A percentile compares a stretch with the other conserved stretches of the same genome.
Evolutionary conservation across 2,329 filamentous ascomycete genomes (phyloP).

Genomic region (Metarhizium anisopliae): DNA sequence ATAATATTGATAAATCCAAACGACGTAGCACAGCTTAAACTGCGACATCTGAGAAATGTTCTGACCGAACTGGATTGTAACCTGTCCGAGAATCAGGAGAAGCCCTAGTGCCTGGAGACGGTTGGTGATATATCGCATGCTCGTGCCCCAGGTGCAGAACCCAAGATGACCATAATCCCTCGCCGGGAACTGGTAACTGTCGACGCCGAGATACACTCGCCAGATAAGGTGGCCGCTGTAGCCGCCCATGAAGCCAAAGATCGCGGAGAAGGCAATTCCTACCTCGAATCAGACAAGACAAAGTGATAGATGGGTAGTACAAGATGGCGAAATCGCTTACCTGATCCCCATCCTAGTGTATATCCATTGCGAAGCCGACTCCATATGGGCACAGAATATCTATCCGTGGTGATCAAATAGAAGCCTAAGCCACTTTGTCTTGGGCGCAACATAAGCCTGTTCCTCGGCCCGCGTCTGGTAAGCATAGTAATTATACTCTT

Average conservation of each 20-base stretch:
- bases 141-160: conserved; percentile 36
- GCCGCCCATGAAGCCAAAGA: conserved; percentile 16
- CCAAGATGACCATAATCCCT: conserved; percentile 38
- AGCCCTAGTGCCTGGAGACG: conserved; percentile 37
- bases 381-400: no score
- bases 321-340: no score
- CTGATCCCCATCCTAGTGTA: no score
- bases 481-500: no score
- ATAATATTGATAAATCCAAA: conserved; percentile 40
- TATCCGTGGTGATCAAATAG: no score
- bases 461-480: no score
- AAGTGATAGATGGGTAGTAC: no score
- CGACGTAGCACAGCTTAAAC: conserved; percentile 38
- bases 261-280: no score
- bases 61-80: conserved; percentile 45
- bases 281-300: no score
- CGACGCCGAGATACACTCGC: conserved; percentile 29
- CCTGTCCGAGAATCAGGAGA: conserved; percentile 40
- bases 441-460: no score
- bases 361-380: no score
- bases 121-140: conserved; percentile 37
- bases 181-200: conserved; percentile 31
- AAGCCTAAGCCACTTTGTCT: no score
- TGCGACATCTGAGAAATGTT: conserved; percentile 38
- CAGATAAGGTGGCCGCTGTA: conserved; percentile 38